Conservation (phyloP, 495 filamentous ascomycete species). For the Talaromyces liani region DNA sequence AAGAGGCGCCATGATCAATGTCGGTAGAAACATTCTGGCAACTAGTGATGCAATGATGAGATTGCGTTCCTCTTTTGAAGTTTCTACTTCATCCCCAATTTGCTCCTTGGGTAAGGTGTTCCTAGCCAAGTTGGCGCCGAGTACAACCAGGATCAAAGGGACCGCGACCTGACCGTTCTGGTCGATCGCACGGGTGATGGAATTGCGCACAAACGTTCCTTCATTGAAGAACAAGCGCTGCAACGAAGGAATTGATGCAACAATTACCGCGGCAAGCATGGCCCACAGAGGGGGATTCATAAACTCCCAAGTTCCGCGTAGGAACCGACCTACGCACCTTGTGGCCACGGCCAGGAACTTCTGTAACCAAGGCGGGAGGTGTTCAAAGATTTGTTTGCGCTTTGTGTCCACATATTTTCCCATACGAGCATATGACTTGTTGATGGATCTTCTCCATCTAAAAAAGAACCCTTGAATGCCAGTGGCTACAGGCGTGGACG, state of each 20-base stretch:
- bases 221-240: conserved; percentile 82
- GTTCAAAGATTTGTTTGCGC: conserved; percentile 22
- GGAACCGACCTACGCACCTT: conserved; percentile 41
- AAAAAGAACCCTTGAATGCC: conserved; percentile 16
- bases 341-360: conserved; percentile 37
- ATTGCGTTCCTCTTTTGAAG: conserved; percentile 62
- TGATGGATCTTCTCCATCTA: conserved; percentile 18
- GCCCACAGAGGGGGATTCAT: conserved; percentile 99
- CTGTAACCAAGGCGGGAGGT: conserved; percentile 55
- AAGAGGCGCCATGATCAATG: conserved; percentile 86
- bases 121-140: conserved; percentile 82
- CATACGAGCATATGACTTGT: conserved; percentile 13
- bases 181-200: conserved; percentile 76
- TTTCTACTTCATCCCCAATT: conserved; percentile 46
- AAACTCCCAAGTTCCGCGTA: conserved; percentile 70
- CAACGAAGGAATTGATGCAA: conserved; percentile 81
- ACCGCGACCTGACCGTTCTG: conserved; percentile 89
- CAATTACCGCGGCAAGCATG: conserved; percentile 81
- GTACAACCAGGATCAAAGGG: conserved; percentile 90
- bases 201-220: conserved; percentile 88
- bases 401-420: conserved; percentile 18
- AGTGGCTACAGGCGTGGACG: conserved; percentile 10
- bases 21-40: conserved; percentile 87
- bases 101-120: conserved; percentile 59
- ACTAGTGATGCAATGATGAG: conserved; percentile 80